These are phyloP conservation scores for Hondaea fermentalgiana DNA, from an alignment of 108 stramenopile species.

Conservation along the genomic window DNA sequence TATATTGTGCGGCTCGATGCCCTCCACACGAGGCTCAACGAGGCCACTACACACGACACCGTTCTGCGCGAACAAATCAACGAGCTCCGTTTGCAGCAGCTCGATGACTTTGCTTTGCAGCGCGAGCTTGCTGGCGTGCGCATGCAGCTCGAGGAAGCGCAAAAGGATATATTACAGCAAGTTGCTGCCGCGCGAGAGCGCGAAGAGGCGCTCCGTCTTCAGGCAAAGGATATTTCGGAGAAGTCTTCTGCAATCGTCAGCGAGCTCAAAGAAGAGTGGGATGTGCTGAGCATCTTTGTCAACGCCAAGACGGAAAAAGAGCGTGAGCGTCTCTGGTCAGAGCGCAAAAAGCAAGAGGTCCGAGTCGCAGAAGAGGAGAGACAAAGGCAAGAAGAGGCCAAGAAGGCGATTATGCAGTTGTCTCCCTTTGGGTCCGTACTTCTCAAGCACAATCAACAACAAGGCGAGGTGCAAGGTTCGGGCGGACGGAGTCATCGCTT, in stretches of 20 bases:
- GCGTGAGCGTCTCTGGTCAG: neutral
- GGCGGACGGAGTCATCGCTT: no score
- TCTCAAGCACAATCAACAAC: neutral
- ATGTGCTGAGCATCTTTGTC: neutral
- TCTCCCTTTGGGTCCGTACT: neutral
- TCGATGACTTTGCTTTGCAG: neutral
- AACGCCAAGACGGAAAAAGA: neutral
- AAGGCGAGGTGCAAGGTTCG: no score
- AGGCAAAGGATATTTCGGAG: neutral
- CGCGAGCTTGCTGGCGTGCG: neutral
- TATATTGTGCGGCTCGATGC: conserved; percentile 3
- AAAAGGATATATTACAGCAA: neutral
- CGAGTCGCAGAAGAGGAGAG: neutral
- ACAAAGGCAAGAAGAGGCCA: neutral
- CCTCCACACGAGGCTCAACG: neutral
- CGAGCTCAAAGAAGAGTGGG: neutral
- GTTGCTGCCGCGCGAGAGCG: neutral
- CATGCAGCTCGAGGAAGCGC: neutral
- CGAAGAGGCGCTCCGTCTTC: neutral
- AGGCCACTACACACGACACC: neutral
- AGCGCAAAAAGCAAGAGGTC: neutral
- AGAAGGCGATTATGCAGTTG: neutral
- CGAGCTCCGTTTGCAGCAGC: neutral
- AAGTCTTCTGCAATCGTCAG: neutral
- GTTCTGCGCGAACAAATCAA: neutral